Evolutionary conservation across 176 grass and related monocot genomes (phyloP).

Genomic region (Aegilops tauschii): DNA sequence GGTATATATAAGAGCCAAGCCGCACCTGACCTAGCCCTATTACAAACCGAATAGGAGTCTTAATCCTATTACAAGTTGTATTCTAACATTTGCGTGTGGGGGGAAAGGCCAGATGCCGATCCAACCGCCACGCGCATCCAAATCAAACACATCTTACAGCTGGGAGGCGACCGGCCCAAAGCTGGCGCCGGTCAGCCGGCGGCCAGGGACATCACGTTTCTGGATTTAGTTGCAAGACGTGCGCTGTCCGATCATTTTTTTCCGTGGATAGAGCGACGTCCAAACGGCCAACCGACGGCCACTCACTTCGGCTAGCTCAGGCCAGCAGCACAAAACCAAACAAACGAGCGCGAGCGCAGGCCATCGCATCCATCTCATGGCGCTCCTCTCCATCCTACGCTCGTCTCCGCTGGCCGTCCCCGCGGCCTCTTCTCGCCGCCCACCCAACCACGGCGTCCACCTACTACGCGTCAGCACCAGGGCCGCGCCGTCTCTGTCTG

Average conservation of each 20-base stretch:
- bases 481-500: constrained; percentile 24
- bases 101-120: no score
- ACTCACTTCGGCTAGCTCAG: constrained; percentile 31
- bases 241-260: neutral
- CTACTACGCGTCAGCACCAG: constrained; percentile 17
- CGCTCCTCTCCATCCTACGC: constrained; percentile 18
- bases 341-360: neutral
- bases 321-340: constrained; percentile 7
- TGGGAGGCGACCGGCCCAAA: no score
- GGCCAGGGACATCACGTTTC: no score
- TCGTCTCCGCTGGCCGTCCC: neutral
- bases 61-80: no score
- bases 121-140: no score
- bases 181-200: no score
- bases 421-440: neutral
- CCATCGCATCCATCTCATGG: neutral
- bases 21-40: no score
- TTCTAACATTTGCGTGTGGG: no score
- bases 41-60: no score
- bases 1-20: no score
- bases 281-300: constrained; percentile 37
- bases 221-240: no score
- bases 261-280: constrained; percentile 35
- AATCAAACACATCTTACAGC: no score
- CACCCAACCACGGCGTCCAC: neutral